Percentiles rank a stretch among this genome's conserved stretches.
Conservation (phyloP, 2,329 filamentous ascomycete species). For the Aspergillus costaricaensis region DNA sequence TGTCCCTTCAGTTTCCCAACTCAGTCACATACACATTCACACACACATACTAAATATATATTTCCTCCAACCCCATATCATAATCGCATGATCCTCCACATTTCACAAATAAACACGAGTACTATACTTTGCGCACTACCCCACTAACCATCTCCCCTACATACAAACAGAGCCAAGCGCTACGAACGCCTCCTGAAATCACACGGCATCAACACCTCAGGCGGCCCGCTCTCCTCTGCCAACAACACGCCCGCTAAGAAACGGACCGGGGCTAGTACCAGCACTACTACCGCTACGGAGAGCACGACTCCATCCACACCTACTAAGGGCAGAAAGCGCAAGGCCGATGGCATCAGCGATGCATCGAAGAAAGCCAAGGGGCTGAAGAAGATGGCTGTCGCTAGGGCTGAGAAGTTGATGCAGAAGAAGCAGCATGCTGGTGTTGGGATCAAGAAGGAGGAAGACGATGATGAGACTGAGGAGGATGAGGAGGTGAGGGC, state of each 20-base stretch:
- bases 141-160: no score
- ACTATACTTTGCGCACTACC: no score
- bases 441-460: background rate
- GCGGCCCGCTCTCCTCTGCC: conserved; percentile 2
- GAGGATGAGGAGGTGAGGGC: background rate
- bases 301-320: background rate
- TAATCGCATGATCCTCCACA: background rate
- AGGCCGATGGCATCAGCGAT: conserved; percentile 2
- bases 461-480: background rate
- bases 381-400: conserved; percentile 14
- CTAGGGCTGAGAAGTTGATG: conserved; percentile 14
- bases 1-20: no score
- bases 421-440: background rate
- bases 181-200: conserved; percentile 67
- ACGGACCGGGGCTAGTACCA: conserved; percentile 10
- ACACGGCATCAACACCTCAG: conserved; percentile 37
- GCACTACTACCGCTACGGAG: conserved; percentile 11
- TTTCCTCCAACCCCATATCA: no score
- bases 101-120: background rate
- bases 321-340: background rate
- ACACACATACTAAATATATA: no score
- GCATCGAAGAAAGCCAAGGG: conserved; percentile 14
- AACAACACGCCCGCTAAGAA: background rate
- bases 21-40: no score
- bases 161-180: conserved; percentile 60